Percentiles rank a stretch among this genome's conserved stretches.
These are phyloP conservation scores for Citrus hindsii DNA, from an alignment of 345 rosid species.

Conservation along the genomic window DNA sequence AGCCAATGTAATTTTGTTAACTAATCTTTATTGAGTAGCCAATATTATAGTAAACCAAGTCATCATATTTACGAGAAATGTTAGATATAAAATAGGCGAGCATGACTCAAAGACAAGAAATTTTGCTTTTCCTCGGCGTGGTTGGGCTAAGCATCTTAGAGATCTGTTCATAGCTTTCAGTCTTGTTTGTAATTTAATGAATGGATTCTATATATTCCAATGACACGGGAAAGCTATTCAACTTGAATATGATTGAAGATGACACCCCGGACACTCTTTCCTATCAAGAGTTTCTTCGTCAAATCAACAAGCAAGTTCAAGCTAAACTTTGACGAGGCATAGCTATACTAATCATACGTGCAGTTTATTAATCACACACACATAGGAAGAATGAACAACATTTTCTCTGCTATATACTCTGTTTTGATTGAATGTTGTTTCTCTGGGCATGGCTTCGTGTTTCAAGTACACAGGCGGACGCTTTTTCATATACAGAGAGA, in stretches of 20 bases:
- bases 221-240: neutral
- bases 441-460: neutral
- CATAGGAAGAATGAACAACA: neutral
- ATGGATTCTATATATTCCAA: neutral
- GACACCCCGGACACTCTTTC: neutral
- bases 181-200: neutral
- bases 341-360: neutral
- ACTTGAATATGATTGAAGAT: neutral
- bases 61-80: neutral
- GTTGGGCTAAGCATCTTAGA: neutral
- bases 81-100: neutral
- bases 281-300: neutral
- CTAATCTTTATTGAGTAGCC: neutral
- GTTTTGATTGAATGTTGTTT: neutral
- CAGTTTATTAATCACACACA: neutral
- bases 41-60: neutral
- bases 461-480: neutral
- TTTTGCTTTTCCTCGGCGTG: neutral
- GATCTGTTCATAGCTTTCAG: neutral
- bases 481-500: neutral
- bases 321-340: neutral
- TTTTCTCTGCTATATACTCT: neutral
- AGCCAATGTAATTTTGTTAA: neutral
- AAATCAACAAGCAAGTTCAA: neutral
- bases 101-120: neutral